Base-by-base conservation (phyloP, 352 stramenopile species). In the Phytopythium montanum region DNA sequence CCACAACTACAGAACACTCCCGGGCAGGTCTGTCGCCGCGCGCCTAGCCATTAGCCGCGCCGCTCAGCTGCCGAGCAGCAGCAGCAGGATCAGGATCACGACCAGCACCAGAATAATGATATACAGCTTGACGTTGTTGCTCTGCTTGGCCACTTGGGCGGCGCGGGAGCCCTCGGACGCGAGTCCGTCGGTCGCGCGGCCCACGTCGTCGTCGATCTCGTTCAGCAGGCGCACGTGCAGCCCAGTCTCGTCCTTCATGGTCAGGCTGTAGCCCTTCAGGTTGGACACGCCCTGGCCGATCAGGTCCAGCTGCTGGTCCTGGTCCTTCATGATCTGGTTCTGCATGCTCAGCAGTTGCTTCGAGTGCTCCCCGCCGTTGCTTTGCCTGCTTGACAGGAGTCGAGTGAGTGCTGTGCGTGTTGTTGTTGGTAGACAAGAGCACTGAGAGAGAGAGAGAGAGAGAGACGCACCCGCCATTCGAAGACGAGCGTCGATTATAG, bases 41-140 rank as follows among this genome's bases (percentile, higher is more conserved):
- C 12, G 44, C 61, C 18, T 2, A 5, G 38, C 10, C 16, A 12
- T 14, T 2, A 5, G 38, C 10, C 16, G 19, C 29, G 8, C 6
- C 33, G 26, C 49, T 68, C 67, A 83, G 50, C 81, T 79, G 31
- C 86, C 84, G 4, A 81, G 77, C 31, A 96, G 60, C n/a, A 97
- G 70, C 19, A 96, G 75, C 68, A 97, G 89, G 53, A 95, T 85
- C 62, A 97, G 79, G 61, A 96, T 92, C 57, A 86, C 72, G 52
- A 89, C 67, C 28, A 96, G 73, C 42, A 96, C 75, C 58, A 94
- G 65, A 71, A 97, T 97, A 61, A 87, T 92, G 39, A 97, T 65
- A 74, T 97, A 97, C 51, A 97, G 75, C 68, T 96, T 96, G 62
- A 97, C 97, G 68, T 97, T 97, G 69, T 97, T 92, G 75, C 96